A percentile compares a stretch with the other conserved stretches of the same genome.
phyloP scores from a whole-genome alignment of 768 basidiomycete species.

The Clavulina sp. region DNA sequence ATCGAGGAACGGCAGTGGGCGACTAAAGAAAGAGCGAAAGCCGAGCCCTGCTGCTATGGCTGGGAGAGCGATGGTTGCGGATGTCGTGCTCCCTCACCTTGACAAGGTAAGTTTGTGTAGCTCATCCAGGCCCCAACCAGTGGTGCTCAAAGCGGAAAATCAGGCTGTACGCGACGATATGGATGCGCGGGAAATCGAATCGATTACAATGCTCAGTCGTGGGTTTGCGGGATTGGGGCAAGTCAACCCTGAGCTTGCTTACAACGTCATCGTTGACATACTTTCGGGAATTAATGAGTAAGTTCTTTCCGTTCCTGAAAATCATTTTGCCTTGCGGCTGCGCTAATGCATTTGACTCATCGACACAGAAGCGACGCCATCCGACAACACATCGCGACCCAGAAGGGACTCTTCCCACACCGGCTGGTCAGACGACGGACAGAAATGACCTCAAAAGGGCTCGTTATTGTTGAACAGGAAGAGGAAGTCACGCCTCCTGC shows the following conservation, averaged over 20 bases:
- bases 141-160: not conserved
- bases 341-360: constrained; percentile 4
- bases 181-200: constrained; percentile 77
- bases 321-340: constrained; percentile 1
- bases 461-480: constrained; percentile 67
- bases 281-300: constrained; percentile 84
- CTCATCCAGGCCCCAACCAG: not conserved
- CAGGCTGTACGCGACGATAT: constrained; percentile 33
- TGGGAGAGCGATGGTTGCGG: constrained; percentile 44
- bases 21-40: not conserved
- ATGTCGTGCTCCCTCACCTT: constrained; percentile 68
- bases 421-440: constrained; percentile 61
- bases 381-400: constrained; percentile 64
- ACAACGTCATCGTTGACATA: constrained; percentile 76
- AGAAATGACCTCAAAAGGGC: constrained; percentile 69
- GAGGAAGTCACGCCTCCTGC: constrained; percentile 21
- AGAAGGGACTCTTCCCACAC: constrained; percentile 67
- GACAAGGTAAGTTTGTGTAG: constrained; percentile 37
- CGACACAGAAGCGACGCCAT: constrained; percentile 52
- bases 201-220: constrained; percentile 71
- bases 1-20: not conserved
- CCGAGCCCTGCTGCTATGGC: constrained; percentile 11
- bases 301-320: constrained; percentile 18
- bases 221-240: constrained; percentile 79
- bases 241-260: constrained; percentile 69